Evolutionary conservation across 2,329 filamentous ascomycete species (phyloP), one percentile per base, ranked within the genome.

Genomic region (Diaporthe helianthi): DNA sequence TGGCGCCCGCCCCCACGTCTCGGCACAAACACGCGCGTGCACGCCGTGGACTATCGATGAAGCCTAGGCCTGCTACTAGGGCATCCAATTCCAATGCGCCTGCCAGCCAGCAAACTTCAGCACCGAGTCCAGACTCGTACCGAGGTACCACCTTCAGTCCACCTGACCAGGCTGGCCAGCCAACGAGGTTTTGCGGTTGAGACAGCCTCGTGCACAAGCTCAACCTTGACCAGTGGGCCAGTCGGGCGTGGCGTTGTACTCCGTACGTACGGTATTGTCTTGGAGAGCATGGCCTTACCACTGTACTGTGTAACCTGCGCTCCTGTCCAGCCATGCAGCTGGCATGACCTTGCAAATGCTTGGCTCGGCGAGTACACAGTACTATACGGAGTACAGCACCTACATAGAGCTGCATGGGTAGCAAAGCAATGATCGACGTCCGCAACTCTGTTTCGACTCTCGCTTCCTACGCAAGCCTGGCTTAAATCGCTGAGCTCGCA

Each of bases 1-100:
- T 31, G 58, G 44, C 58, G 26, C 47, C 46, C 61, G 61, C 61
- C 61, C 61, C 61, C 61, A 53, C 61, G 61, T 65, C 46, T 65
- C 36, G 61, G 47, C 49, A 51, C 36, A 33, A 67, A 60, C 41
- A 58, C 31, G 65, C n/a, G 31, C 44, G n/a, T n/a, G n/a, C n/a
- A n/a, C n/a, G n/a, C n/a, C n/a, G 38, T 26, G 13, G 54, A 47
- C 19, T 26, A 22, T 22, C 26, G n/a, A 17, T 22, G 44, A 47
- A n/a, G 44, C n/a, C 44, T n/a, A 22, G 44, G n/a, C 44, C 44
- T 47, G 33, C 24, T 47, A n/a, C n/a, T n/a, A n/a, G n/a, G n/a
- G n/a, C n/a, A 17, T 13, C 4, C 58, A 36, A 17, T 24, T 46
- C 41, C 41, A 46, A 38, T 17, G 17, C 17, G 19, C 58, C 44